Conservation (phyloP, 2,329 filamentous ascomycete genomes). For the Aspergillus flavus region DNA sequence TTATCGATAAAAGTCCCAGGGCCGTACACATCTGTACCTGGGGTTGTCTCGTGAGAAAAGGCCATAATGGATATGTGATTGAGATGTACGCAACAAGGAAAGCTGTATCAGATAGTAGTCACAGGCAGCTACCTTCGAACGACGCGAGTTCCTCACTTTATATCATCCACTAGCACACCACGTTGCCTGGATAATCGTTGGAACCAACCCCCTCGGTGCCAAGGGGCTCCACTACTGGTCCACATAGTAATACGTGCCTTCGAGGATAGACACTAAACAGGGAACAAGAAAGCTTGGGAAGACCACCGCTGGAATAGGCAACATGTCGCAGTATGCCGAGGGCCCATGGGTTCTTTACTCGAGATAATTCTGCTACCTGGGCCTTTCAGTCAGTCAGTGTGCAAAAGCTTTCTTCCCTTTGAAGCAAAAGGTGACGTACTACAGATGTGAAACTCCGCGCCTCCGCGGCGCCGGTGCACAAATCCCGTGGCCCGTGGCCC, state of each 20-base stretch:
- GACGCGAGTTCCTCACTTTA: background rate
- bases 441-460: constrained; percentile 1
- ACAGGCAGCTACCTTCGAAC: background rate
- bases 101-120: background rate
- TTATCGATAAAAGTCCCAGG: constrained; percentile 46
- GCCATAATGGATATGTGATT: background rate
- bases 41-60: constrained; percentile 15
- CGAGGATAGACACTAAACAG: background rate
- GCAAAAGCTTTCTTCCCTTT: background rate
- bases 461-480: background rate
- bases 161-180: background rate
- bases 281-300: background rate
- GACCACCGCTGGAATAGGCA: background rate
- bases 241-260: background rate
- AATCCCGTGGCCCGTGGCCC: background rate
- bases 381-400: too few relatives aligned
- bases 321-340: background rate
- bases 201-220: background rate
- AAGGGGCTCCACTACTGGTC: background rate
- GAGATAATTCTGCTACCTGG: background rate
- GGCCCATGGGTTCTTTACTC: background rate
- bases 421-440: background rate
- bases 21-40: constrained; percentile 37
- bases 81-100: background rate
- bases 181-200: background rate